These are phyloP conservation scores for Boletus pseudopeckii DNA, from an alignment of 768 basidiomycete species.

Conservation along the genomic window DNA sequence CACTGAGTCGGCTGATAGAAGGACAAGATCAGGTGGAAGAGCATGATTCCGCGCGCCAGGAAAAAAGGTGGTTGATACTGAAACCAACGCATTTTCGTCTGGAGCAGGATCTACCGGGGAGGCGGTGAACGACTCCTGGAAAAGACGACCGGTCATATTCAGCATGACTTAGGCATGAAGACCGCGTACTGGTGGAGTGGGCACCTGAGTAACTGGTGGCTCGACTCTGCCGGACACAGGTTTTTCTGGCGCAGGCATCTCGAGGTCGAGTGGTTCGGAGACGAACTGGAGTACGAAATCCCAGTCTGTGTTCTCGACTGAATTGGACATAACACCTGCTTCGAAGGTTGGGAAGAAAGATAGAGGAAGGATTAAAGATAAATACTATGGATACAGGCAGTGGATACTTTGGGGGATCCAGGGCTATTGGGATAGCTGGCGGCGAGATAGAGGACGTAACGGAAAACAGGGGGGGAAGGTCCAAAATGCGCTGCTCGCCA, in stretches of 20 bases:
- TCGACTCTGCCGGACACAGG: constrained; percentile 27
- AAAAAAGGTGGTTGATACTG: constrained; percentile 80
- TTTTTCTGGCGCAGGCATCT: constrained; percentile 36
- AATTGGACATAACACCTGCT: constrained; percentile 17
- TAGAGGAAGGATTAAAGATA: background rate
- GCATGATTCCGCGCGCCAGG: constrained; percentile 60
- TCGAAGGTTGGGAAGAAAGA: background rate
- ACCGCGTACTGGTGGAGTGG: constrained; percentile 60
- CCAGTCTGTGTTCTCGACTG: constrained; percentile 52
- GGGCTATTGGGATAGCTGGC: background rate
- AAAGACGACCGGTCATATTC: constrained; percentile 1
- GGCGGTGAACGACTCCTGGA: constrained; percentile 32
- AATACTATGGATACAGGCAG: background rate
- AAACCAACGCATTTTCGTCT: constrained; percentile 54
- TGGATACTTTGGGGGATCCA: background rate
- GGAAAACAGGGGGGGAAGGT: constrained; percentile 19
- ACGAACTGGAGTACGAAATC: constrained; percentile 62
- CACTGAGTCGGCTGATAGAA: constrained; percentile 72
- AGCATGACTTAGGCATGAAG: background rate
- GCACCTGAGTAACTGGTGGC: constrained; percentile 42
- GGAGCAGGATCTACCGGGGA: constrained; percentile 30
- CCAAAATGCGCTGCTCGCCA: background rate
- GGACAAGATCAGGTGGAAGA: constrained; percentile 57
- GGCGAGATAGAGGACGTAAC: background rate
- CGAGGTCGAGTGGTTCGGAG: constrained; percentile 41